Base-by-base conservation (phyloP, 805 yeast genomes). In the Pichia deserticola region DNA sequence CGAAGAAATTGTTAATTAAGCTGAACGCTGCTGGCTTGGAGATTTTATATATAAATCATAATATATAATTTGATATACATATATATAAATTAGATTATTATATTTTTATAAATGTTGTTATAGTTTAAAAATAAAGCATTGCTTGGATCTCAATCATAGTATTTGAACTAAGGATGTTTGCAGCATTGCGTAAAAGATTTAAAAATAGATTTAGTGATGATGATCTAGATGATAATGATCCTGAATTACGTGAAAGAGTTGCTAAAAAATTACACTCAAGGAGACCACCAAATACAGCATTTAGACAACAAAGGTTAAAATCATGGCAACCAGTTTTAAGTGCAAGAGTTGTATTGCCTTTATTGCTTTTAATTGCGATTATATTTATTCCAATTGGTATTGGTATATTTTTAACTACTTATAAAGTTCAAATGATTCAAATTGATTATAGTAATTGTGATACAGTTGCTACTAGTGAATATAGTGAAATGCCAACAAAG, bases 341-440 rank as follows among this genome's bases (percentile, higher is more conserved):
- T 1, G 97, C 98, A 13, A 82, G 82, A 56, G 83, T 95, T 15
- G 97, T 92, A 42, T 76, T 93, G 42, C 98, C 98, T 3, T 72
- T 92, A 46, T 73, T 93, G 49, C 74, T 89, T 44, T 56, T 85
- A 28, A 69, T 87, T 40, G 88, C 95, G 1, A 71, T 88, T 27
- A 74, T 93, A 5, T 89, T 90, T 68, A 87, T 93, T 1, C 97
- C 97, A 1, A 76, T 93, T 45, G 99, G 99, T 5, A 84, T 90
- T 33, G 95, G 88, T 13, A 76, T 93, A 50, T 66, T 89, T 32
- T 78, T 77, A 56, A 84, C 95, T n/a, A 78, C 89, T n/a, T 76
- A 79, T 63, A 77, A 79, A 54, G 92, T 92, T 13, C 88, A 92
- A 61, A 81, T 84, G 57, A 54, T 93, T 33, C 74, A 76, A 42